Evolutionary conservation across 768 basidiomycete species (phyloP).

Genomic region (Trametes cinnabarina): DNA sequence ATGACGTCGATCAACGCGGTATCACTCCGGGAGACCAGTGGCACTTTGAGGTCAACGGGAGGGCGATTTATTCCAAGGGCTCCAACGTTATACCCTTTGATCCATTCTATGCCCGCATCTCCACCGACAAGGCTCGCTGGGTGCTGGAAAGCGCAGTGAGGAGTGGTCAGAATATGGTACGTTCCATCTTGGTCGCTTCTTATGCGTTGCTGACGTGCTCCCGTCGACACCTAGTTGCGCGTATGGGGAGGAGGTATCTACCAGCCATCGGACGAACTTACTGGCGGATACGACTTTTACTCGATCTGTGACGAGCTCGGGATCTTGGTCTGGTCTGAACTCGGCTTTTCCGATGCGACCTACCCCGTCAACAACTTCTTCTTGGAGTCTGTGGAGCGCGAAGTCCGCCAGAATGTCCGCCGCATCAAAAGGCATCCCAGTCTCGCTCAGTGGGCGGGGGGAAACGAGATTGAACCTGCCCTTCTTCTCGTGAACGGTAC

Average conservation of each 20-base stretch:
- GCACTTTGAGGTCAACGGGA: conserved; percentile 60
- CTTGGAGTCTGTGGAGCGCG: conserved; percentile 49
- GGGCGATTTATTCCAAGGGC: conserved; percentile 52
- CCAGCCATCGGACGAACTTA: conserved; percentile 32
- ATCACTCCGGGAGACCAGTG: conserved; percentile 61
- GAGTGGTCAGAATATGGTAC: conserved; percentile 60
- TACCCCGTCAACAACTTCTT: conserved; percentile 57
- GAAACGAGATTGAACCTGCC: conserved; percentile 62
- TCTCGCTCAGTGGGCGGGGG: conserved; percentile 58
- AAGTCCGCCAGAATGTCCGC: conserved; percentile 58
- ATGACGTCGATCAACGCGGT: conserved; percentile 43
- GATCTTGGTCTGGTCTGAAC: conserved; percentile 60
- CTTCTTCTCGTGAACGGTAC: conserved; percentile 37
- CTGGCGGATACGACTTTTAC: conserved; percentile 56
- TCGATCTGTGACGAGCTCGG: conserved; percentile 58
- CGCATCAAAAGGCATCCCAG: conserved; percentile 56
- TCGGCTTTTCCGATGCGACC: conserved; percentile 56
- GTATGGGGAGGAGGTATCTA: conserved; percentile 56
- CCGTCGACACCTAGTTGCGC: conserved; percentile 42
- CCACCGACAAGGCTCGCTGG: conserved; percentile 51
- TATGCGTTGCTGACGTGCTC: neutral
- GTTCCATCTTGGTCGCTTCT: conserved; percentile 9
- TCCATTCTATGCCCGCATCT: conserved; percentile 53
- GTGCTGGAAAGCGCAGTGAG: conserved; percentile 52
- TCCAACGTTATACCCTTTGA: conserved; percentile 63